Evolutionary conservation across 2,329 filamentous ascomycete species (phyloP).

Genomic region (Trichoderma koningiopsis): DNA sequence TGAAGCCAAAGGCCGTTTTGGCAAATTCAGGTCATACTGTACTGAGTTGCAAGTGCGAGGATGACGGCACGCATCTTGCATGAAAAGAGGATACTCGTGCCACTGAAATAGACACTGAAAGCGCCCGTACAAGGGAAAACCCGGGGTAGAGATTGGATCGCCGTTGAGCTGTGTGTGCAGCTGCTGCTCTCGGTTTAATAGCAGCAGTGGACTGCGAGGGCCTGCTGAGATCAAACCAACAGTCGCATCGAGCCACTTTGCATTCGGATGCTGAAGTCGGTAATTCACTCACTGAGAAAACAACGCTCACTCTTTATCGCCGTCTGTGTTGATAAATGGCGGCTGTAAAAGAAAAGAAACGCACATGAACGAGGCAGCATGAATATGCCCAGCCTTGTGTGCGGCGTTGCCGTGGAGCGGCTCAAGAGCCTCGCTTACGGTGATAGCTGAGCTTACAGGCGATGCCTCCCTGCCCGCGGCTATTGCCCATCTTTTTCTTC

Average conservation of each 20-base stretch:
- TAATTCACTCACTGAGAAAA: background rate
- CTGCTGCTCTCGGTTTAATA: background rate
- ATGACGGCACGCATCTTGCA: constrained; percentile 9
- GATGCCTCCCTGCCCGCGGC: constrained; percentile 1
- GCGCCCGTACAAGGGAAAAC: background rate
- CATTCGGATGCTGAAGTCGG: constrained; percentile 6
- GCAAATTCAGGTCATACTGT: background rate
- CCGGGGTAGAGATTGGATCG: constrained; percentile 15
- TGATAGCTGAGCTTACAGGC: constrained; percentile 9
- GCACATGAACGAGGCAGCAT: background rate
- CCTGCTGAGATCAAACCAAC: background rate
- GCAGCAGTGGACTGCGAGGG: background rate
- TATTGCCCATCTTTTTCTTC: background rate
- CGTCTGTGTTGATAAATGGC: background rate
- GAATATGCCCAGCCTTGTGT: background rate
- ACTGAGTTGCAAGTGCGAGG: background rate
- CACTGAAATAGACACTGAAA: background rate
- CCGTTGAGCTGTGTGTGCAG: background rate
- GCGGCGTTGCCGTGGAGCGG: constrained; percentile 2
- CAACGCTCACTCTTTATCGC: background rate
- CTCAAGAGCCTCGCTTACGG: background rate
- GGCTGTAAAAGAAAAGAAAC: background rate
- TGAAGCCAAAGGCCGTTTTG: background rate
- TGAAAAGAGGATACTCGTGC: background rate
- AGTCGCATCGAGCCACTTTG: background rate